Base-by-base conservation (phyloP, 2,329 filamentous ascomycete genomes). In the Aspergillus sp. region DNA sequence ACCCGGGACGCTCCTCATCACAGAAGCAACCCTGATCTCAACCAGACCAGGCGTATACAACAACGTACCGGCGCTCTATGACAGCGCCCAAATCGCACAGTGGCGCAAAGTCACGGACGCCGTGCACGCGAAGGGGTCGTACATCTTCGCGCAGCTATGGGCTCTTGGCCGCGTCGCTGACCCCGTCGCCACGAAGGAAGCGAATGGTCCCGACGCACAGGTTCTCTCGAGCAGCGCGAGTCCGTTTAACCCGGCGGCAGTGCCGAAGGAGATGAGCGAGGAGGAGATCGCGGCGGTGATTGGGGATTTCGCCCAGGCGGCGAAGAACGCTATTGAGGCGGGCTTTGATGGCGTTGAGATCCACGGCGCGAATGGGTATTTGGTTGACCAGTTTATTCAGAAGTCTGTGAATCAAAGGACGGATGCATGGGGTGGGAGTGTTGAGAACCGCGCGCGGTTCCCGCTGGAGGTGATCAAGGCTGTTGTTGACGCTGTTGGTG, bases 121-220 rank as follows among this genome's bases (percentile, higher is more conserved):
- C 1, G 85, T 90, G 0, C 88, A 90, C 68, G 77, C 76, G 20
- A 86, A 86, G 64, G 83, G 83, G 5, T 81, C 79, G 17, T 84
- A 79, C 66, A 85, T 89, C 51, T 88, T 79, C 72, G 70, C 80
- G 2, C 88, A 90, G 66, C 75, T 90, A 0, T 89, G 85, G 79
- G 81, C 80, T 0, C 74, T 85, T 5, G 86, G 88, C 4, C 81
- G 87, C 3, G 79, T 80, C 3, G 82, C 82, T 0, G 70, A 76
- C 58, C 68, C 73, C 0, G 59, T 70, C 1, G 65, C 75, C 5
- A 63, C 69, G 12, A 50, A 59, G 15, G 46, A 62, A 2, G 54
- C 60, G 3, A 62, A 62, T 45, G 13, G 49, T 59, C n/a, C 64
- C 15, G 54, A 51, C 0, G 52, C 49, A 41, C 61, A 64, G 2